These are phyloP conservation scores for Metschnikowia dekortorum DNA, from an alignment of 805 yeast species.

Conservation along the genomic window DNA sequence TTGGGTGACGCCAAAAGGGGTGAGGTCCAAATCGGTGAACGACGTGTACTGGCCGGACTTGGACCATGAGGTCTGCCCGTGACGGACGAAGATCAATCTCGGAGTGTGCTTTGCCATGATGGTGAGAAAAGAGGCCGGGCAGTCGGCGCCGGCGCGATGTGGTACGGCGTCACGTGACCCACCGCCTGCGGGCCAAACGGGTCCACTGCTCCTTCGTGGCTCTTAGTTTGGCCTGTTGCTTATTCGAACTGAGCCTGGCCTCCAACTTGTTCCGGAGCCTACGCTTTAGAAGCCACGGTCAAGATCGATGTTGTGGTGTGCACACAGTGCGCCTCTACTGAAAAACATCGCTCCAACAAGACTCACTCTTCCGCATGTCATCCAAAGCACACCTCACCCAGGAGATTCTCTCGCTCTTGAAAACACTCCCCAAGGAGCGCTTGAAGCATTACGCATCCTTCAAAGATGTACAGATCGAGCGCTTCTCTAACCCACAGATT, in stretches of 20 bases:
- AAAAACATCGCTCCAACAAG: background rate
- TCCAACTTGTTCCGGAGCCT: background rate
- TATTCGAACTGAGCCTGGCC: background rate
- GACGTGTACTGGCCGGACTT: conserved; percentile 91
- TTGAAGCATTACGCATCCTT: conserved; percentile 66
- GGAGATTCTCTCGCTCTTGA: conserved; percentile 53
- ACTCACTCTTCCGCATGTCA: conserved; percentile 8
- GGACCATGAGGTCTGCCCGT: conserved; percentile 96
- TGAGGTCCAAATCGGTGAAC: conserved; percentile 72
- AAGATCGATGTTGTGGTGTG: background rate
- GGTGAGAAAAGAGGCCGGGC: background rate
- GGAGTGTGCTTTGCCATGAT: conserved; percentile 40
- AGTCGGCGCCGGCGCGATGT: background rate
- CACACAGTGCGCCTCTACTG: background rate
- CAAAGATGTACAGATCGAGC: conserved; percentile 55
- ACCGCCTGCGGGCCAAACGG: background rate
- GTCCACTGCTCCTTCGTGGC: too few species aligned
- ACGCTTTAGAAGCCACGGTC: background rate
- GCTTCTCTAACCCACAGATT: conserved; percentile 35
- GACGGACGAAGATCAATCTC: conserved; percentile 69
- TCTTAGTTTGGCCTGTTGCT: background rate
- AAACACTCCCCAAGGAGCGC: conserved; percentile 64
- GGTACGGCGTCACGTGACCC: background rate
- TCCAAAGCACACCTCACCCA: conserved; percentile 46
- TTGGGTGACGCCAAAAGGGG: conserved; percentile 72